These are phyloP conservation scores for Athelia sp. DNA, from an alignment of 1,284 basidiomycete genomes.

Conservation along the genomic window DNA sequence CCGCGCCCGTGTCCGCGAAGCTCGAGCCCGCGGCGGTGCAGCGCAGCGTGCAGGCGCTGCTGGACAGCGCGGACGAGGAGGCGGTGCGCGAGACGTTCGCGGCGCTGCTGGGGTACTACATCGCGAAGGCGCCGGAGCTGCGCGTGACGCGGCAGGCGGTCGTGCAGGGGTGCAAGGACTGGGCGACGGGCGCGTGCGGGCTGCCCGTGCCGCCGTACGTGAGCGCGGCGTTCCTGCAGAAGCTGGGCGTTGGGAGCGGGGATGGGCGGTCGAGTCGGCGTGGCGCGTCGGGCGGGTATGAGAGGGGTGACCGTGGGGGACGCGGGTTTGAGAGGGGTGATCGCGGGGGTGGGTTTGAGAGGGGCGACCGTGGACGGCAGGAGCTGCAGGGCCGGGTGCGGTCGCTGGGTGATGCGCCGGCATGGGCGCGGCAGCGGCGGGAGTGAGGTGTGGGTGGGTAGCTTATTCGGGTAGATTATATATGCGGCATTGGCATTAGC, in stretches of 20 bases:
- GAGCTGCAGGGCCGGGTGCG: too few relatives aligned
- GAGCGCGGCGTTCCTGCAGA: constrained; percentile 39
- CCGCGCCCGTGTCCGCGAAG: neutral
- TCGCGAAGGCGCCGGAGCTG: constrained; percentile 47
- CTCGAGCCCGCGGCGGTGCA: constrained; percentile 7
- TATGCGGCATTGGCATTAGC: too few relatives aligned
- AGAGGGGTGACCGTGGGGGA: too few relatives aligned
- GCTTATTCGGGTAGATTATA: too few relatives aligned
- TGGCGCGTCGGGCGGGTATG: neutral
- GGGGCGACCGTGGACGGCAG: too few relatives aligned
- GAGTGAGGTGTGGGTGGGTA: too few relatives aligned
- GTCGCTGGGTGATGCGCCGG: too few relatives aligned
- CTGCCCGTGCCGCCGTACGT: constrained; percentile 46
- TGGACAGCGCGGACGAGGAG: constrained; percentile 43
- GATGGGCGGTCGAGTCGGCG: constrained; percentile 5
- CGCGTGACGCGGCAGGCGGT: constrained; percentile 44
- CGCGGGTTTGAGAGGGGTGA: neutral
- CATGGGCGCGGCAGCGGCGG: too few relatives aligned
- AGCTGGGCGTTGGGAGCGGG: constrained; percentile 28
- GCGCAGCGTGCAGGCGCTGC: constrained; percentile 31
- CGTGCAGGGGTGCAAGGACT: constrained; percentile 59
- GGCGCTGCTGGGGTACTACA: constrained; percentile 77
- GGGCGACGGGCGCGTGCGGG: constrained; percentile 55
- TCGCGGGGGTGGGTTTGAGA: neutral
- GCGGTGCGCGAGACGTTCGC: constrained; percentile 64